A percentile compares a stretch with the other conserved stretches of the same genome.
These are phyloP conservation scores for Sarocladium brachiariae DNA, from an alignment of 2,329 filamentous ascomycete species.

Conservation along the genomic window DNA sequence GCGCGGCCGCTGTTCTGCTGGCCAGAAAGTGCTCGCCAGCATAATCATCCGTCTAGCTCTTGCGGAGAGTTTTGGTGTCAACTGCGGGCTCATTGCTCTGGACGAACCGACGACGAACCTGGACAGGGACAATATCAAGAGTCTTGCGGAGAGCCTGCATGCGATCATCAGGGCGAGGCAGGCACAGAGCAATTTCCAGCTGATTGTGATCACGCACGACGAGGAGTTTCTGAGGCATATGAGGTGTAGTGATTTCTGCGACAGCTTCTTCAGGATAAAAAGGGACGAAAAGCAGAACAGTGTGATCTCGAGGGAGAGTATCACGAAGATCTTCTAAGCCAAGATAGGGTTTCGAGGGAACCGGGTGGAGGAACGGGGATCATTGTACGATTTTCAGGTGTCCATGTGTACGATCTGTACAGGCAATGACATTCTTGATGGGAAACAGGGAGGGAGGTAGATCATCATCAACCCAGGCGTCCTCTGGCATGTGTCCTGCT, in stretches of 20 bases:
- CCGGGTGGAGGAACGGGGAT: too few species aligned
- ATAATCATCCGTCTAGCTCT: constrained; percentile 97
- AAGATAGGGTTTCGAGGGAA: not conserved
- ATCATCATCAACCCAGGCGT: too few species aligned
- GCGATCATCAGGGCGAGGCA: constrained; percentile 79
- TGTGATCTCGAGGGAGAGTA: constrained; percentile 66
- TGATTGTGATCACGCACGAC: constrained; percentile 98
- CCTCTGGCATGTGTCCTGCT: too few species aligned
- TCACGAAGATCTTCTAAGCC: constrained; percentile 37
- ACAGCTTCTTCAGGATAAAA: constrained; percentile 83
- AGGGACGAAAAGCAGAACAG: constrained; percentile 82
- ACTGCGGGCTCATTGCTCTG: constrained; percentile 91
- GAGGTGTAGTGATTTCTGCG: constrained; percentile 88
- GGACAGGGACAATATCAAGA: constrained; percentile 88
- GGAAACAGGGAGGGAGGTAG: too few species aligned
- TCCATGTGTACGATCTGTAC: too few species aligned
- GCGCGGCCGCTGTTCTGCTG: constrained; percentile 93
- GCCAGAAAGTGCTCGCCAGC: constrained; percentile 91
- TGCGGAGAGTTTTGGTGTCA: constrained; percentile 92
- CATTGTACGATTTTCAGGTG: too few species aligned
- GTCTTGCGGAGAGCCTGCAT: constrained; percentile 76
- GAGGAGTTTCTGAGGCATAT: constrained; percentile 92
- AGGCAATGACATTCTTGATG: too few species aligned
- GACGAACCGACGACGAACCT: constrained; percentile 98
- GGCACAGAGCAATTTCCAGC: constrained; percentile 89